Percentiles rank a stretch among this genome's conserved stretches.
Evolutionary conservation across 371 early-diverging fungal genomes (phyloP).

Genomic region (Syncephalastrum sp.): DNA sequence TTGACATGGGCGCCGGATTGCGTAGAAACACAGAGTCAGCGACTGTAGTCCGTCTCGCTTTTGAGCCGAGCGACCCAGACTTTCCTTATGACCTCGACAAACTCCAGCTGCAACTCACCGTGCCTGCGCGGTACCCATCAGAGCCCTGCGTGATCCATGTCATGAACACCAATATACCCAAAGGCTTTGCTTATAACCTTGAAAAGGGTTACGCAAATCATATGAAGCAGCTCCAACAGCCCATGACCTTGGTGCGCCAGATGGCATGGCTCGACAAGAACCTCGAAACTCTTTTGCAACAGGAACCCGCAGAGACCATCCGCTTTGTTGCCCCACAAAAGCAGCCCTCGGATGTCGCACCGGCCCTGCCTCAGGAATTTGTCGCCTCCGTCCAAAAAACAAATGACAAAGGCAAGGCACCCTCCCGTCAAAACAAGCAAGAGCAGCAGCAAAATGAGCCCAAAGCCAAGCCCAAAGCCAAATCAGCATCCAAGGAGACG

Average conservation of each 20-base stretch:
- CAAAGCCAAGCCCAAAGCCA: no score
- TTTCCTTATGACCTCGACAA: slow-evolving; percentile 71
- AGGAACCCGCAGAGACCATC: slow-evolving; percentile 56
- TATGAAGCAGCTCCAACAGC: slow-evolving; percentile 10
- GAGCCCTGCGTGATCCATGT: slow-evolving; percentile 46
- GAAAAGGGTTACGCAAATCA: slow-evolving; percentile 46
- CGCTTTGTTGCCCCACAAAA: slow-evolving; percentile 43
- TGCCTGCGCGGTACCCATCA: slow-evolving; percentile 51
- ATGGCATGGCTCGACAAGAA: slow-evolving; percentile 61
- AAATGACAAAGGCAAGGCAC: slow-evolving; percentile 1
- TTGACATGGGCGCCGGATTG: not conserved
- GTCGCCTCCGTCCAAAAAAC: slow-evolving; percentile 6
- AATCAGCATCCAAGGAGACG: not conserved
- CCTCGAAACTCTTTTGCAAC: slow-evolving; percentile 54
- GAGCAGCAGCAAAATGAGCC: no score
- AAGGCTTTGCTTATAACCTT: slow-evolving; percentile 53
- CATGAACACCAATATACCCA: slow-evolving; percentile 65
- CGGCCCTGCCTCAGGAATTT: slow-evolving; percentile 16
- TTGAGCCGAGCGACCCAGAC: slow-evolving; percentile 71
- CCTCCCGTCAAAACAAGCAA: no score
- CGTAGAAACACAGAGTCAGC: slow-evolving; percentile 23
- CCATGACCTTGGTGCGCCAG: slow-evolving; percentile 48
- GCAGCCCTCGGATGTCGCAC: slow-evolving; percentile 11
- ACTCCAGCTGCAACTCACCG: slow-evolving; percentile 49
- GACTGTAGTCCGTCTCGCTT: slow-evolving; percentile 37